These are phyloP conservation scores for Cladosporium velox DNA, from an alignment of 2,329 filamentous ascomycete species.

Conservation along the genomic window DNA sequence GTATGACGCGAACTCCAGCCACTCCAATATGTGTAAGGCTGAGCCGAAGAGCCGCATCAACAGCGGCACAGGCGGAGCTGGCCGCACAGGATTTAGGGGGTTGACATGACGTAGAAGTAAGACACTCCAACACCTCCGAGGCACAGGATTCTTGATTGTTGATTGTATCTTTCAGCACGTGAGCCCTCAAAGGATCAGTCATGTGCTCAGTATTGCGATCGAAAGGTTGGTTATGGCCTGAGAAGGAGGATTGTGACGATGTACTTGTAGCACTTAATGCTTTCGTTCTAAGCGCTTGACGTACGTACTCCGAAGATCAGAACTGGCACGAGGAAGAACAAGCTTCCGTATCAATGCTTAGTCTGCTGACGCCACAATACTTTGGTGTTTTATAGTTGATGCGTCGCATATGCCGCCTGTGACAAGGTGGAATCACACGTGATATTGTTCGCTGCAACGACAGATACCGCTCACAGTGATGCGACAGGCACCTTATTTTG, in stretches of 20 bases:
- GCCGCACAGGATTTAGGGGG: neutral
- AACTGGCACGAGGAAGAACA: neutral
- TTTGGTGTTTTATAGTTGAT: neutral
- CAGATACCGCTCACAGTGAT: neutral
- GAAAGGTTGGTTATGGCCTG: neutral
- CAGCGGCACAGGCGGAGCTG: neutral
- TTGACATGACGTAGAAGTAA: neutral
- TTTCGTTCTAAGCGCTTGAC: neutral
- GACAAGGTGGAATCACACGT: neutral
- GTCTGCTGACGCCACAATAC: neutral
- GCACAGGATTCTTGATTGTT: neutral
- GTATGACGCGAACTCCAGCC: neutral
- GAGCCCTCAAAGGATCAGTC: neutral
- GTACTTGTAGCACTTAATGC: neutral
- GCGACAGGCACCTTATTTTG: neutral
- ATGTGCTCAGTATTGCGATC: neutral
- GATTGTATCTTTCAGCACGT: neutral
- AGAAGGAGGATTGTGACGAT: neutral
- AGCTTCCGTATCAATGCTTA: constrained; percentile 1
- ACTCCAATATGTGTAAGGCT: neutral
- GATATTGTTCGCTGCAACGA: neutral
- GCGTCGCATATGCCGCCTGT: no score
- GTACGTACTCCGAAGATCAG: neutral
- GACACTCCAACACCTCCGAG: neutral
- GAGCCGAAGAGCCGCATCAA: neutral